phyloP scores from a whole-genome alignment of 805 yeast species.

The Metschnikowia noctiluminum region DNA sequence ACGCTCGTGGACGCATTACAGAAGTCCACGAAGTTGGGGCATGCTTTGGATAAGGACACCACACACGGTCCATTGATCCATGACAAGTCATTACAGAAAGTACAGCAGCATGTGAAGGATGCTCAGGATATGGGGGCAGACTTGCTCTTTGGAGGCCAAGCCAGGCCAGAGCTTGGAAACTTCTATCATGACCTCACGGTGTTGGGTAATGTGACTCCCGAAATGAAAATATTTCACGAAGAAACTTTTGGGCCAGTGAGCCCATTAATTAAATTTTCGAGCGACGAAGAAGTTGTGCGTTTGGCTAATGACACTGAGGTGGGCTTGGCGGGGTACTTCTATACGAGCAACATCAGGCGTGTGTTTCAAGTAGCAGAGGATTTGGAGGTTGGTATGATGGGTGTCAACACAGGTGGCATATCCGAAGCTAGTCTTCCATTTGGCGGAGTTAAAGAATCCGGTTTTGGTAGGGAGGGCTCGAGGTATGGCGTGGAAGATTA shows the following conservation, averaged over 20 bases:
- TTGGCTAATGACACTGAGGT: conserved; percentile 65
- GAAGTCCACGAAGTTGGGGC: conserved; percentile 49
- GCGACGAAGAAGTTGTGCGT: conserved; percentile 61
- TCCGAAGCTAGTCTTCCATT: conserved; percentile 68
- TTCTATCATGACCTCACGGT: conserved; percentile 68
- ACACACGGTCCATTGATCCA: conserved; percentile 80
- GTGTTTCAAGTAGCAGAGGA: conserved; percentile 62
- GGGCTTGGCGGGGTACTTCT: conserved; percentile 79
- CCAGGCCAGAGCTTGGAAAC: conserved; percentile 53
- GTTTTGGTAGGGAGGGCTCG: conserved; percentile 80
- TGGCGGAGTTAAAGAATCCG: conserved; percentile 78
- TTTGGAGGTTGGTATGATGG: conserved; percentile 77
- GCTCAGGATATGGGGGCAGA: conserved; percentile 66
- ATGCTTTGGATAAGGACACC: conserved; percentile 53
- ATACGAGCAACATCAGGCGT: conserved; percentile 50
- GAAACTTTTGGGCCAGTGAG: conserved; percentile 85
- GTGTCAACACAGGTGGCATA: conserved; percentile 71
- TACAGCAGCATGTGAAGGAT: conserved; percentile 58
- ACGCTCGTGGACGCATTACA: conserved; percentile 13
- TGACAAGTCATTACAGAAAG: conserved; percentile 58
- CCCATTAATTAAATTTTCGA: conserved; percentile 59
- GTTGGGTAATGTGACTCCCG: conserved; percentile 53
- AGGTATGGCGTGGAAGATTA: conserved; percentile 75
- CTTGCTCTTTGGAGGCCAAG: conserved; percentile 58
- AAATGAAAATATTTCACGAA: conserved; percentile 58